phyloP scores from a whole-genome alignment of 768 basidiomycete genomes.

The Mycena vitilis region DNA sequence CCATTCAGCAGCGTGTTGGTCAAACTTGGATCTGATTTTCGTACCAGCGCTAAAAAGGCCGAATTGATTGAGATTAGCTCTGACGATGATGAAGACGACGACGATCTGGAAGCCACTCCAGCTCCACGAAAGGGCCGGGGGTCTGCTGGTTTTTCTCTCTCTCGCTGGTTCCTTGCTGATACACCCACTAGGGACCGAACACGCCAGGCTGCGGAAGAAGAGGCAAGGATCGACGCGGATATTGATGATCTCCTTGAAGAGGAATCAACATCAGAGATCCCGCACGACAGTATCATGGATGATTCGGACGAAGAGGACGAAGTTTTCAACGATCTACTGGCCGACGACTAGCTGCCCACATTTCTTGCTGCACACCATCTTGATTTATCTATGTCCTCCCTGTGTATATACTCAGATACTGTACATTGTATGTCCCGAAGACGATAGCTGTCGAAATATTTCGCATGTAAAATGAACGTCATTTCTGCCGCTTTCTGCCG shows the following conservation, averaged over 20 bases:
- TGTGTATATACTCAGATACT: background rate
- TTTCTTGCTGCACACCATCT: background rate
- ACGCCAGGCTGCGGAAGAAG: conserved; percentile 46
- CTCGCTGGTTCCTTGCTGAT: conserved; percentile 29
- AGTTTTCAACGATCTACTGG: conserved; percentile 57
- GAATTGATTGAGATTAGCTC: conserved; percentile 52
- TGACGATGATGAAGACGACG: conserved; percentile 54
- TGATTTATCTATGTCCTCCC: background rate
- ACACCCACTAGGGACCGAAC: conserved; percentile 28
- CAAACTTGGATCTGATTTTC: background rate
- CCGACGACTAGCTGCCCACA: conserved; percentile 33
- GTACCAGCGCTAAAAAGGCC: conserved; percentile 55
- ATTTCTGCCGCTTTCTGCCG: no score
- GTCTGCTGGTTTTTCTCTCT: conserved; percentile 35
- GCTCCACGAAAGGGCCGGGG: conserved; percentile 28
- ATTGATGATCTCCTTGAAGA: conserved; percentile 53
- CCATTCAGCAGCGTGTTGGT: conserved; percentile 14
- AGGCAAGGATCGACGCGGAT: conserved; percentile 54
- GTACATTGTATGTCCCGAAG: background rate
- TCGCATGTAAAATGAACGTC: no score
- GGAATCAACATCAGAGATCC: conserved; percentile 37
- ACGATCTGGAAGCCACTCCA: conserved; percentile 35
- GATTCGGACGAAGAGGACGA: conserved; percentile 65
- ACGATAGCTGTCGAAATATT: no score
- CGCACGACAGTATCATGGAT: conserved; percentile 67